These are phyloP conservation scores for Moricandia arvensis DNA, from an alignment of 345 rosid species.

Conservation along the genomic window DNA sequence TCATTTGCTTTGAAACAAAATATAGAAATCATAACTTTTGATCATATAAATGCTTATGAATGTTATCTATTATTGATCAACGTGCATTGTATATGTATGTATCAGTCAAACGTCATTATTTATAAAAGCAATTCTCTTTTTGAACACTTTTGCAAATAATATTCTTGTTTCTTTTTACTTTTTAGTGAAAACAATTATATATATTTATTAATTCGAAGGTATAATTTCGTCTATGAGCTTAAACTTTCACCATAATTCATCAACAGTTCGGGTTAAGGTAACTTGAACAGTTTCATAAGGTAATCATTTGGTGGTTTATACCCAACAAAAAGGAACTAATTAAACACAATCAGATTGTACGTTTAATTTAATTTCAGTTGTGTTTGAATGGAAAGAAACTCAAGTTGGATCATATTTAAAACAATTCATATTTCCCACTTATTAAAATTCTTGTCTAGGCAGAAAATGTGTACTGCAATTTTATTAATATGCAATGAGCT, in stretches of 20 bases:
- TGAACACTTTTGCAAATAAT: constrained; percentile 13
- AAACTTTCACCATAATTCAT: constrained; percentile 37
- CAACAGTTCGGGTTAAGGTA: constrained; percentile 16
- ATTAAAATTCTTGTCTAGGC: no score
- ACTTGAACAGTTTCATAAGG: neutral
- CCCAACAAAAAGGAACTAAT: neutral
- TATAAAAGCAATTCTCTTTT: constrained; percentile 24
- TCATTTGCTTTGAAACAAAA: constrained; percentile 12
- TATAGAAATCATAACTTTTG: neutral
- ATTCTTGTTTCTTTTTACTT: neutral
- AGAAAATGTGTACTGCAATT: no score
- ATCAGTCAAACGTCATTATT: constrained; percentile 35
- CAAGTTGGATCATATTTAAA: neutral
- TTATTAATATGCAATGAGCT: no score
- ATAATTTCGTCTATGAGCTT: constrained; percentile 5
- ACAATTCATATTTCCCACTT: neutral
- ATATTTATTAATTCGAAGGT: neutral
- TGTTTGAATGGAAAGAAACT: neutral
- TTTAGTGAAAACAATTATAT: neutral
- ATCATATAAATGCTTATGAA: constrained; percentile 12
- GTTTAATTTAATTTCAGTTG: neutral
- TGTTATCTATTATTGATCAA: constrained; percentile 23
- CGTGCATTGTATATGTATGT: constrained; percentile 28
- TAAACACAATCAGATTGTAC: neutral
- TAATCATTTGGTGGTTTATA: neutral